Evolutionary conservation across 129 eudicot genomes (phyloP).

Genomic region (Apium graveolens): DNA sequence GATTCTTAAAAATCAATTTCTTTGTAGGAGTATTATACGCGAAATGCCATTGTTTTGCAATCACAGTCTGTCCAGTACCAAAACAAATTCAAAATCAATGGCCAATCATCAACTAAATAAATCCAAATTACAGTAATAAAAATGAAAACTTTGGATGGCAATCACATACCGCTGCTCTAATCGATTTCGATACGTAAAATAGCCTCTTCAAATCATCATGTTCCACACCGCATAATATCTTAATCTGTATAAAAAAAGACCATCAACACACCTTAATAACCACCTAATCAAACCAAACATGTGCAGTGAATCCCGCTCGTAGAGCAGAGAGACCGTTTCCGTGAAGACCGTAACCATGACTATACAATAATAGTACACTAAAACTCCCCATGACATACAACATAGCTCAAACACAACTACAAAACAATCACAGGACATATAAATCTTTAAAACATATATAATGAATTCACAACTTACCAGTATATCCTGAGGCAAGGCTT

Average conservation of each 20-base stretch:
- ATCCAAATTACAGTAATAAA: neutral
- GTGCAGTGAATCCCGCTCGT: neutral
- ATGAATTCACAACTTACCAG: constrained; percentile 39
- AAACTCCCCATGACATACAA: no score
- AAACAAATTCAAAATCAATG: constrained; percentile 3
- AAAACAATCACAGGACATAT: no score
- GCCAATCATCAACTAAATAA: neutral
- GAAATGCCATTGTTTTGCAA: constrained; percentile 70
- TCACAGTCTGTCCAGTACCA: constrained; percentile 50
- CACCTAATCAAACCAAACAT: neutral
- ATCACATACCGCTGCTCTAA: constrained; percentile 73
- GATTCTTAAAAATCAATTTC: constrained; percentile 34
- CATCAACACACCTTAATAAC: neutral
- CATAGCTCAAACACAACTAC: neutral
- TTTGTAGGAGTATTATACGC: constrained; percentile 70
- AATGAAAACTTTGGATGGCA: neutral
- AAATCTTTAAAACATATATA: neutral
- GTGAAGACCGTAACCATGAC: no score
- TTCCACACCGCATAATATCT: constrained; percentile 79
- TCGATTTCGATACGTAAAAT: constrained; percentile 54
- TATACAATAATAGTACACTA: no score
- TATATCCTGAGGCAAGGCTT: constrained; percentile 81
- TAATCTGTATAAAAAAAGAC: constrained; percentile 41
- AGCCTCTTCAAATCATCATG: constrained; percentile 86
- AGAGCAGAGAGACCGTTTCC: no score